Evolutionary conservation across 1,284 basidiomycete genomes (phyloP).

Genomic region (Chalciporus sp.): DNA sequence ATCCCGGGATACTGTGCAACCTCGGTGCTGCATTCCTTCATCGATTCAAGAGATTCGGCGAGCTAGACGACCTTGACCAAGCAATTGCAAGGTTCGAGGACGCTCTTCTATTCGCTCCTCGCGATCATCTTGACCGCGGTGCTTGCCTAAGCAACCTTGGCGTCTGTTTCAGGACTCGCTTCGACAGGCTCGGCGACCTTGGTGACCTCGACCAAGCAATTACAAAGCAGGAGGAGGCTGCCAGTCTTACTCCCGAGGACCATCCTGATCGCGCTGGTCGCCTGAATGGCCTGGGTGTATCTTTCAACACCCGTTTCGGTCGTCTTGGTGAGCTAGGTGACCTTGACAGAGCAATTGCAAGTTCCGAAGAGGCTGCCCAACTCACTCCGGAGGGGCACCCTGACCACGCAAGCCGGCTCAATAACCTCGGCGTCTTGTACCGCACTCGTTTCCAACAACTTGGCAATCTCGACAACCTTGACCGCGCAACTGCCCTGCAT

Average conservation of each 20-base stretch:
- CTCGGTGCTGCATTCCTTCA: background rate
- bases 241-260: background rate
- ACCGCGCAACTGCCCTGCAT: too few species aligned
- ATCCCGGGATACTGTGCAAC: background rate
- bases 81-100: conserved; percentile 3
- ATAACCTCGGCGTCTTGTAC: too few species aligned
- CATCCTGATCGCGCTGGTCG: background rate
- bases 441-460: too few species aligned
- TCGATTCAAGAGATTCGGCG: background rate
- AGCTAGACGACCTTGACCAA: conserved; percentile 7
- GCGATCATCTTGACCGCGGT: background rate
- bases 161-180: background rate
- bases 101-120: background rate
- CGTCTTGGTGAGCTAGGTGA: background rate
- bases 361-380: too few species aligned
- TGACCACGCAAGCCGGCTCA: too few species aligned
- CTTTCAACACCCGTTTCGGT: background rate
- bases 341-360: background rate
- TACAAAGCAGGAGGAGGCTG: background rate
- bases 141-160: background rate
- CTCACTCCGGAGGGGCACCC: too few species aligned
- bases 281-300: background rate
- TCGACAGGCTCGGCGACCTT: background rate
- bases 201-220: conserved; percentile 2
- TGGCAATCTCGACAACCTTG: too few species aligned